Evolutionary conservation across 2,329 filamentous ascomycete genomes (phyloP).

Genomic region (Cryphonectria carpinicola): DNA sequence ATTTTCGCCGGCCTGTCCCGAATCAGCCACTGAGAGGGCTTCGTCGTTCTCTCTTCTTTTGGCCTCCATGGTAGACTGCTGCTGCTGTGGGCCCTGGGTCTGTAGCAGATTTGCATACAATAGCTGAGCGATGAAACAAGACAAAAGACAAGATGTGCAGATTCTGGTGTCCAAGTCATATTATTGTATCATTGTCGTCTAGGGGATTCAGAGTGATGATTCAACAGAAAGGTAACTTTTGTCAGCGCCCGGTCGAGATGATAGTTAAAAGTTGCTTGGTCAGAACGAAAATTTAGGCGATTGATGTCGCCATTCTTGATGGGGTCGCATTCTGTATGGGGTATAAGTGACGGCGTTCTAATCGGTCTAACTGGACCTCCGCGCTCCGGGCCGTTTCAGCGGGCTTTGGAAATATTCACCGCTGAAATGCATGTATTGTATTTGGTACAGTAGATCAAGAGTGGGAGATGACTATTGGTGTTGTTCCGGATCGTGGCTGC

Average conservation of each 20-base stretch:
- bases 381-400: neutral
- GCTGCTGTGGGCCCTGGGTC: neutral
- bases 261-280: slow-evolving; percentile 4
- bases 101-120: neutral
- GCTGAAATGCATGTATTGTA: slow-evolving; percentile 1
- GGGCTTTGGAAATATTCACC: neutral
- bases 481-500: neutral
- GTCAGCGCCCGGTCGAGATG: neutral
- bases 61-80: slow-evolving; percentile 16
- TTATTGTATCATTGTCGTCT: neutral
- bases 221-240: neutral
- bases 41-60: neutral
- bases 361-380: neutral
- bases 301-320: neutral
- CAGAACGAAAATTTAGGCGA: slow-evolving; percentile 9
- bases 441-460: no score
- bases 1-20: slow-evolving; percentile 2
- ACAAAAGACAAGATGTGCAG: neutral
- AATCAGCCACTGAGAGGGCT: neutral
- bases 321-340: slow-evolving; percentile 4
- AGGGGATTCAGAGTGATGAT: neutral
- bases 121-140: neutral
- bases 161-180: neutral
- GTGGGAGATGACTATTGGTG: neutral
- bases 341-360: neutral